A percentile compares a stretch with the other conserved stretches of the same genome.
These are phyloP conservation scores for Lasiodiplodia citricola DNA, from an alignment of 2,329 filamentous ascomycete genomes.

Conservation along the genomic window DNA sequence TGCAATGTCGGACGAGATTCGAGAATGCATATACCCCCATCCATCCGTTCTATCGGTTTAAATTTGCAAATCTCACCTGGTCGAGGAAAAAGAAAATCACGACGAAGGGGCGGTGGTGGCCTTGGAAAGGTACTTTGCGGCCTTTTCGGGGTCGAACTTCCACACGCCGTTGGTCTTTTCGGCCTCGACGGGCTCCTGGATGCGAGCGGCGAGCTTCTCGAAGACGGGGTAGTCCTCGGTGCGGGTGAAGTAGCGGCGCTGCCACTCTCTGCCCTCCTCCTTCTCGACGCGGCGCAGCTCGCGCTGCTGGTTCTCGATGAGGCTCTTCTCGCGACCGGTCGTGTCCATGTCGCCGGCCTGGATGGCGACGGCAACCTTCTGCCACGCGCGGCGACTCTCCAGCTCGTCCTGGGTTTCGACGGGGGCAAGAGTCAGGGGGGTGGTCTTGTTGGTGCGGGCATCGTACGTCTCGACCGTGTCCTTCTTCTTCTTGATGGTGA, in stretches of 20 bases:
- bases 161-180: conserved; percentile 74
- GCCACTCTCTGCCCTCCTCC: conserved; percentile 77
- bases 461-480: conserved; percentile 52
- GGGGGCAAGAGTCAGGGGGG: conserved; percentile 72
- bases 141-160: conserved; percentile 67
- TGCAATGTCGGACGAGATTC: background rate
- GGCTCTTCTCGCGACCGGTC: conserved; percentile 78
- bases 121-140: conserved; percentile 9
- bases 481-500: conserved; percentile 69
- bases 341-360: conserved; percentile 81
- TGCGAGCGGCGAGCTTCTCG: conserved; percentile 53
- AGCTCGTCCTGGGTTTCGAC: conserved; percentile 82
- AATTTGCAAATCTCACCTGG: background rate
- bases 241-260: conserved; percentile 77
- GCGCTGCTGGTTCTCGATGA: conserved; percentile 89
- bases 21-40: background rate
- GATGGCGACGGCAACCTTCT: conserved; percentile 81
- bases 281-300: conserved; percentile 76
- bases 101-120: conserved; percentile 11
- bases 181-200: conserved; percentile 59
- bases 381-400: conserved; percentile 88
- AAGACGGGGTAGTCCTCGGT: conserved; percentile 48
- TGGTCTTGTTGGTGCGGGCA: conserved; percentile 57
- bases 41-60: background rate
- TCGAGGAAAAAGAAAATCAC: background rate